Conservation (phyloP, 2,329 filamentous ascomycete species). For the Fusarium humuli region DNA sequence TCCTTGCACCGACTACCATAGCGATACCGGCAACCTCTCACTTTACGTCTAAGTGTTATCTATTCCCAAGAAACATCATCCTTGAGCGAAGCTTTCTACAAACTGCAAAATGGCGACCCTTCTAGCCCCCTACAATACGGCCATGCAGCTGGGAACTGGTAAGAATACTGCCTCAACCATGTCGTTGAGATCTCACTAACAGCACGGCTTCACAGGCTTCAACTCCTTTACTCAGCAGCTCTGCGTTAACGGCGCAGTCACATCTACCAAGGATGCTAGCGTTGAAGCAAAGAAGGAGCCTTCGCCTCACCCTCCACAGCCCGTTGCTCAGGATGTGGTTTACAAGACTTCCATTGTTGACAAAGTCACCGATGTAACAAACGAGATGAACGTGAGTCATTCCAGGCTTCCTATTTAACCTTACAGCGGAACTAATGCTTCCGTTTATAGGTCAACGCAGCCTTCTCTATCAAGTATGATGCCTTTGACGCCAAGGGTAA, state of each 20-base stretch:
- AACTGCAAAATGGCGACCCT: constrained; percentile 5
- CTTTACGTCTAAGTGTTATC: no score
- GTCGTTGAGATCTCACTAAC: no score
- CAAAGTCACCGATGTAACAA: constrained; percentile 17
- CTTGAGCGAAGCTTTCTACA: not conserved
- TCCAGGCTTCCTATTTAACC: no score
- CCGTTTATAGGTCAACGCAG: constrained; percentile 16
- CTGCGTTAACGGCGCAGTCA: constrained; percentile 14
- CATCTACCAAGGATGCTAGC: no score
- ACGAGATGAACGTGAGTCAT: constrained; percentile 13
- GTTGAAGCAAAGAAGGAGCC: not conserved
- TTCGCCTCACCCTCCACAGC: not conserved
- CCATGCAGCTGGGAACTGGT: constrained; percentile 22
- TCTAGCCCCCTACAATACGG: constrained; percentile 10
- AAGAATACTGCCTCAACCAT: no score
- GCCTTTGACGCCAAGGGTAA: constrained; percentile 5
- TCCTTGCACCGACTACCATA: no score
- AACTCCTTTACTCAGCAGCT: constrained; percentile 25
- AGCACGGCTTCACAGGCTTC: not conserved
- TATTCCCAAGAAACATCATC: not conserved
- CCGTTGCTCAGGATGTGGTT: constrained; percentile 11
- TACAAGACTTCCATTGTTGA: constrained; percentile 24
- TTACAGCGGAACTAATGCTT: no score
- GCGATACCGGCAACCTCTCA: no score
- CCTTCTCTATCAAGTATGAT: constrained; percentile 19